Evolutionary conservation across 73 alveolate species (phyloP).

Genomic region (Diophrys sp.): DNA sequence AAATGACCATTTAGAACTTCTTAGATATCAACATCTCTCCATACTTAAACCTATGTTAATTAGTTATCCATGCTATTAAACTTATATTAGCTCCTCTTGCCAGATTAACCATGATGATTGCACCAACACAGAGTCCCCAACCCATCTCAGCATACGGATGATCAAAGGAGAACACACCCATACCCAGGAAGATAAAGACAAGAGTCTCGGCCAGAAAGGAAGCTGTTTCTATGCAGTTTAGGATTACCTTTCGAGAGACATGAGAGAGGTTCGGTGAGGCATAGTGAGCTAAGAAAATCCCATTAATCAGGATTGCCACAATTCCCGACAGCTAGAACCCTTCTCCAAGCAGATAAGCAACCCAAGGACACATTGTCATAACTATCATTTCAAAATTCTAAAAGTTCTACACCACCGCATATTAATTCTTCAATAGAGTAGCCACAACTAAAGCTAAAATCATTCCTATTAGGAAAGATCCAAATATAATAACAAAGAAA

Average conservation of each 20-base stretch:
- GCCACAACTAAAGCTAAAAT: slow-evolving; percentile 53
- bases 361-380: slow-evolving; percentile 87
- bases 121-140: slow-evolving; percentile 20
- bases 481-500: slow-evolving; percentile 48
- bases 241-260: slow-evolving; percentile 55
- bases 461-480: slow-evolving; percentile 60
- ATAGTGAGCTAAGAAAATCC: slow-evolving; percentile 80
- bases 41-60: neutral
- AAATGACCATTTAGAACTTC: slow-evolving; percentile 59
- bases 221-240: slow-evolving; percentile 65
- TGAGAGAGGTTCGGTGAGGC: slow-evolving; percentile 79
- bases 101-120: slow-evolving; percentile 48
- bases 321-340: slow-evolving; percentile 78
- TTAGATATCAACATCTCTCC: slow-evolving; percentile 21
- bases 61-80: slow-evolving; percentile 28
- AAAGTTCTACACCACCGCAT: neutral
- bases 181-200: slow-evolving; percentile 83
- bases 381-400: slow-evolving; percentile 65
- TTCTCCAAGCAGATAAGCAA: slow-evolving; percentile 77
- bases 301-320: slow-evolving; percentile 85
- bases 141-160: slow-evolving; percentile 65
- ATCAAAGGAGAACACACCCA: slow-evolving; percentile 78
- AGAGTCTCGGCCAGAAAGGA: slow-evolving; percentile 76
- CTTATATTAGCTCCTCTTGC: slow-evolving; percentile 65
- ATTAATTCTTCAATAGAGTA: slow-evolving; percentile 22